Conservation (phyloP, 2,329 filamentous ascomycete species). For the Aspergillus niger region DNA sequence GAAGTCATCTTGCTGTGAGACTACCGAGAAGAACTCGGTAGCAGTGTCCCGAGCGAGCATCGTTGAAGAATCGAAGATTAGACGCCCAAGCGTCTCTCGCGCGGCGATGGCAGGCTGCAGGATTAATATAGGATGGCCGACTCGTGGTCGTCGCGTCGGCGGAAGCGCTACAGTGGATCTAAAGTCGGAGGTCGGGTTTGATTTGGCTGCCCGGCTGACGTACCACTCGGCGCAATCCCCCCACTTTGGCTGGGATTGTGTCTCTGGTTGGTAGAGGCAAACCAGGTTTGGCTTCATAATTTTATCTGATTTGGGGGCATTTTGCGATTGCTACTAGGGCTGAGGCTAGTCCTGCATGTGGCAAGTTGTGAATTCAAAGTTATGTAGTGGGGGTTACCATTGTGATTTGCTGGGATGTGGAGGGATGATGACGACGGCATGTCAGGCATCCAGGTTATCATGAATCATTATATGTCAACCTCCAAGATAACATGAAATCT, state of each 20-base stretch:
- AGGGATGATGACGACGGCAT: neutral
- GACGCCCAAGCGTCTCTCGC: neutral
- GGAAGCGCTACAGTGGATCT: neutral
- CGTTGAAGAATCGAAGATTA: neutral
- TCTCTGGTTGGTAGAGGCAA: neutral
- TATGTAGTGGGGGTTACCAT: neutral
- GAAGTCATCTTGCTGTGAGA: neutral
- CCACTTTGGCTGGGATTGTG: neutral
- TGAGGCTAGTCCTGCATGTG: neutral
- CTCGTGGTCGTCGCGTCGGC: neutral
- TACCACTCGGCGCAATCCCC: neutral
- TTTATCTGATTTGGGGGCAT: neutral
- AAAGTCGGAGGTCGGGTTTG: neutral
- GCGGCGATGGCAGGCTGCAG: neutral
- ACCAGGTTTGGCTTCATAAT: neutral
- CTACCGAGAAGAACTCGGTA: neutral
- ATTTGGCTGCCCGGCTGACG: neutral
- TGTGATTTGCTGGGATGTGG: neutral
- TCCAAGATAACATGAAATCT: too few species aligned
- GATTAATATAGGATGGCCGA: neutral
- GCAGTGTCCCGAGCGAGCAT: neutral
- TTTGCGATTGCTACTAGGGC: neutral
- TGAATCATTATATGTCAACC: too few species aligned
- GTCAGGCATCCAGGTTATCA: too few species aligned
- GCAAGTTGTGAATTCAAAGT: too few species aligned